Base-by-base conservation (phyloP, 805 yeast genomes). In the Jamesozyma spencerorum region DNA sequence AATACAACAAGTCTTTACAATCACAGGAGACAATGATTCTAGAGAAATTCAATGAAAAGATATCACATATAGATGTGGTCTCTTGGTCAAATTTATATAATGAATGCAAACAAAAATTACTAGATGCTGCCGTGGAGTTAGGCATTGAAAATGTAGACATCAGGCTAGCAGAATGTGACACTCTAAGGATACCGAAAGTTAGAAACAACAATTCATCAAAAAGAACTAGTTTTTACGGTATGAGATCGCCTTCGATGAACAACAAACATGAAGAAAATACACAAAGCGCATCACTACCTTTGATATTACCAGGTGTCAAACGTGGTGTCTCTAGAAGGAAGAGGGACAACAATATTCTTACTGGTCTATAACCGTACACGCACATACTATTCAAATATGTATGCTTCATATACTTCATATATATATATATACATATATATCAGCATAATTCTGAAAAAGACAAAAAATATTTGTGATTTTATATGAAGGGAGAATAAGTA, bases 41-140 rank as follows among this genome's bases (percentile, higher is more conserved):
- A 30, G 33, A 32, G 27, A 24, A 31, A 22, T 22, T n/a, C 14
- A 33, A 29, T 24, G 31, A 17, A 27, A 26, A 18, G 4, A 27
- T 35, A n/a, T n/a, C 34, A 18, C 31, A 40, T n/a, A 11, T 40
- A n/a, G 22, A 35, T 20, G 20, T 49, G 17, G 42, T 40, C 11
- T 37, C 45, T 5, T 54, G 54, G 55, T 38, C 41, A 11, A 33
- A 36, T 3, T 38, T 54, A 3, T 54, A 50, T 38, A 36, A 44
- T 15, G 51, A 49, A 19, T 41, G 45, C 24, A 39, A 39, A 22
- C 10, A 18, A 15, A 35, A 8, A 18, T 26, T 39, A 18, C 15
- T 30, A n/a, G 12, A 22, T 13, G 34, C 5, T 17, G 37, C 40
- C 5, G 15, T 31, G 5, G 26, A 31, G 14, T 45, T 50, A 47